Percentiles rank a stretch among this genome's conserved stretches.
phyloP scores from a whole-genome alignment of 1,284 basidiomycete species.

The Nidula niveotomentosa region DNA sequence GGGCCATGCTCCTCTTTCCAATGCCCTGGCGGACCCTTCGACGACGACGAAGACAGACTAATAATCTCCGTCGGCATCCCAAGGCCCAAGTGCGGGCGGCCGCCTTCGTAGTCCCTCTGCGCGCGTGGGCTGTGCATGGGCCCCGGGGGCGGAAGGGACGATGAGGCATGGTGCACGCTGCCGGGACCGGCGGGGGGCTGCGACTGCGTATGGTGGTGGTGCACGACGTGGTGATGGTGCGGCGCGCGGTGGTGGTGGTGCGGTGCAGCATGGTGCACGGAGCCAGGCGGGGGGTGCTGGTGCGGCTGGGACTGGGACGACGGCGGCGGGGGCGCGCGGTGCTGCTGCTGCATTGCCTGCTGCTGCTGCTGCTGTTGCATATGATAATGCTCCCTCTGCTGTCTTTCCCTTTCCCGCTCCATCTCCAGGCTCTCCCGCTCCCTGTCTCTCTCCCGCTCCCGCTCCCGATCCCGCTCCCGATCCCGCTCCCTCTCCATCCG shows the following conservation, averaged over 20 bases:
- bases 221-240: slow-evolving; percentile 30
- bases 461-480: too few species aligned
- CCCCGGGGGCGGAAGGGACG: slow-evolving; percentile 24
- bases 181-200: slow-evolving; percentile 4
- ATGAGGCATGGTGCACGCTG: slow-evolving; percentile 11
- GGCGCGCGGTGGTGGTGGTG: slow-evolving; percentile 22
- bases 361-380: too few species aligned
- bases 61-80: neutral
- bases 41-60: slow-evolving; percentile 1
- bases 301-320: too few species aligned
- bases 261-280: slow-evolving; percentile 11
- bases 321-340: too few species aligned
- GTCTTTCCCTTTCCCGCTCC: neutral
- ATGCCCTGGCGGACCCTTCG: neutral
- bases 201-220: slow-evolving; percentile 30
- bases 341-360: too few species aligned
- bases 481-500: slow-evolving; percentile 5
- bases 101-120: slow-evolving; percentile 24
- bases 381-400: too few species aligned
- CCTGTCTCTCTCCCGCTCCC: too few species aligned
- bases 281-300: too few species aligned
- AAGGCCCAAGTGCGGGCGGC: neutral
- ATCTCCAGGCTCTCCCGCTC: neutral
- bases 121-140: slow-evolving; percentile 28
- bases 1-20: slow-evolving; percentile 1